Evolutionary conservation across 1,284 basidiomycete species (phyloP).

Genomic region (Farysia itapuensis): DNA sequence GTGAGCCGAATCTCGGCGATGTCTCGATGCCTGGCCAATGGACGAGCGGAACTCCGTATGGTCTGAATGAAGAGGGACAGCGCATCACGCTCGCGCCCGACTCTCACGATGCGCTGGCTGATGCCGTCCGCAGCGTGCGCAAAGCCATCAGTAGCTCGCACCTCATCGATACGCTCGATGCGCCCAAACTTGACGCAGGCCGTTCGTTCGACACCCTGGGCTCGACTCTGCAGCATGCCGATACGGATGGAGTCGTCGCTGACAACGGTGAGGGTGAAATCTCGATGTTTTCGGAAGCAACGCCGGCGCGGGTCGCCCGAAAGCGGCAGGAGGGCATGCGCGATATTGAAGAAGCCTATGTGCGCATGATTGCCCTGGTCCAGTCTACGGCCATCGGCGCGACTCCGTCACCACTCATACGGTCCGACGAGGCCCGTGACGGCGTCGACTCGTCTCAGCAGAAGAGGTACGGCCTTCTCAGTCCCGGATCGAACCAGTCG

Average conservation of each 20-base stretch:
- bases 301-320: slow-evolving; percentile 26
- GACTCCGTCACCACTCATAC: slow-evolving; percentile 35
- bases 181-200: slow-evolving; percentile 4
- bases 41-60: slow-evolving; percentile 8
- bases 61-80: slow-evolving; percentile 21
- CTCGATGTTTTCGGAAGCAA: slow-evolving; percentile 26
- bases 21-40: slow-evolving; percentile 28
- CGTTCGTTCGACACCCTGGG: slow-evolving; percentile 17
- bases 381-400: slow-evolving; percentile 33
- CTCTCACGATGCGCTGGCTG: slow-evolving; percentile 35
- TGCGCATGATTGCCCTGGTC: slow-evolving; percentile 41
- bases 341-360: slow-evolving; percentile 37
- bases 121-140: slow-evolving; percentile 36
- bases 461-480: slow-evolving; percentile 7
- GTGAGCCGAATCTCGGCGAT: slow-evolving; percentile 15
- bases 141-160: slow-evolving; percentile 40
- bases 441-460: slow-evolving; percentile 24
- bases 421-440: slow-evolving; percentile 15
- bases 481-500: slow-evolving; percentile 1
- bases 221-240: slow-evolving; percentile 17
- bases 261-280: slow-evolving; percentile 9
- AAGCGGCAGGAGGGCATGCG: slow-evolving; percentile 37
- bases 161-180: slow-evolving; percentile 8
- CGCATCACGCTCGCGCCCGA: slow-evolving; percentile 34
- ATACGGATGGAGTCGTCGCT: slow-evolving; percentile 5